phyloP scores from a whole-genome alignment of 1,284 basidiomycete species.

The Pascua sp. region DNA sequence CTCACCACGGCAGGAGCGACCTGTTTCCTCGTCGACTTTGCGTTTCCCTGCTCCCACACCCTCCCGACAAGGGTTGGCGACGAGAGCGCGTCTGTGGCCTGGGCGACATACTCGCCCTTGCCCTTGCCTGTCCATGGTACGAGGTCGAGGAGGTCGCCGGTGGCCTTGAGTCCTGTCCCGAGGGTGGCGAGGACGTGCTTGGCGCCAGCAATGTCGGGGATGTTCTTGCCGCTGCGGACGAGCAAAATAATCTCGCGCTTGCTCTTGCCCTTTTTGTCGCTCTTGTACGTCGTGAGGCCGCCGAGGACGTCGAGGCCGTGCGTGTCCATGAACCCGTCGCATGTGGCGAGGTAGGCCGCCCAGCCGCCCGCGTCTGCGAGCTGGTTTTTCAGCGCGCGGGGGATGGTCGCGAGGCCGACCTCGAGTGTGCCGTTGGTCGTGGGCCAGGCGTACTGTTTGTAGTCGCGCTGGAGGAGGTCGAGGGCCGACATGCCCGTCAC shows the following conservation, averaged over 20 bases:
- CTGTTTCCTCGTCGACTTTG: conserved; percentile 69
- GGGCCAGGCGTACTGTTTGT: conserved; percentile 73
- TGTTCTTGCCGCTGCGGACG: conserved; percentile 46
- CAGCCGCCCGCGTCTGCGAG: conserved; percentile 51
- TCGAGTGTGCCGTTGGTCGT: conserved; percentile 44
- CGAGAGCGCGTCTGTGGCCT: conserved; percentile 15
- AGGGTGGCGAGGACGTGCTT: conserved; percentile 34
- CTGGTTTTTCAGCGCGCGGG: conserved; percentile 59
- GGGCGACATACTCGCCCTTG: conserved; percentile 30
- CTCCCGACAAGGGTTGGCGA: conserved; percentile 35
- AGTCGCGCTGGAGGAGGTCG: conserved; percentile 84
- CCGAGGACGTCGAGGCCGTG: conserved; percentile 65
- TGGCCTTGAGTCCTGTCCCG: conserved; percentile 58
- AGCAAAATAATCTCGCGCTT: conserved; percentile 68
- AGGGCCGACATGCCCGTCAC: conserved; percentile 65
- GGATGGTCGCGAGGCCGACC: conserved; percentile 75
- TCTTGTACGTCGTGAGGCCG: conserved; percentile 65
- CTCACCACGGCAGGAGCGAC: conserved; percentile 63
- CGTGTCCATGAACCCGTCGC: conserved; percentile 64
- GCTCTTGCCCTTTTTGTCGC: conserved; percentile 59
- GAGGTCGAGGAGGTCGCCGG: conserved; percentile 53
- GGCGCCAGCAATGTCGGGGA: conserved; percentile 17
- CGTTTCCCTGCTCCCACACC: conserved; percentile 74
- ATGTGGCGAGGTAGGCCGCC: conserved; percentile 53
- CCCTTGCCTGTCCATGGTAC: conserved; percentile 48